Evolutionary conservation across 345 rosid species (phyloP), one percentile per base, ranked within the genome.

Genomic region (Garcia nutans): DNA sequence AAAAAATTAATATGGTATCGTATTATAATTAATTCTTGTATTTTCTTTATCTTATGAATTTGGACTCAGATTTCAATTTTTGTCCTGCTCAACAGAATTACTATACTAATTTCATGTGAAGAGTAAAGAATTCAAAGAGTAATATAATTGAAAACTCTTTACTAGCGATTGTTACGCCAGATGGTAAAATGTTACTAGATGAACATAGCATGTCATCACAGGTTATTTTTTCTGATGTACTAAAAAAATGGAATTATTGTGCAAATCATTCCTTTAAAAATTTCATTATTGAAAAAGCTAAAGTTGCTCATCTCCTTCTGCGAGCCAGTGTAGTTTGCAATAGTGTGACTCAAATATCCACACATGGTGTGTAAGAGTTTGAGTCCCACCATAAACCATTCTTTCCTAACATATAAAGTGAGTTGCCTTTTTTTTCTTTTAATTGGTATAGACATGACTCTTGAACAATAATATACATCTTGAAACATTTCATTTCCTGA

Each of bases 341-440:
- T 44, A 59, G 22, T 76, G 78, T 60, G 66, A 56, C 7, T 44
- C 42, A 49, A 52, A 59, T 47, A 9, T 70, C 52, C 72, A 41
- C 77, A 63, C 78, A 77, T 83, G 84, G 79, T 55, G n/a, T 7
- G 26, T 45, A 33, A 56, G 76, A 70, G 44, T 28, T 33, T 11
- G 62, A 76, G 87, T 70, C 84, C 88, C 83, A 76, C 83, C 88
- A 82, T 68, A 26, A 74, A 23, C 68, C 31, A 76, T 61, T 70
- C 28, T 68, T 65, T 73, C 71, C 77, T 9, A 56, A 44, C 79
- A 72, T 44, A 13, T 57, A 68, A 78, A 84, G 82, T 28, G 76
- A 71, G 54, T 26, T 70, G 54, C 45, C 67, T 45, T 73, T 81
- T 81, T 76, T 16, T 24, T 15, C 62, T 2, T 54, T 57, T 72